Conservation (phyloP, 345 rosid genomes). For the Luvunga scandens region DNA sequence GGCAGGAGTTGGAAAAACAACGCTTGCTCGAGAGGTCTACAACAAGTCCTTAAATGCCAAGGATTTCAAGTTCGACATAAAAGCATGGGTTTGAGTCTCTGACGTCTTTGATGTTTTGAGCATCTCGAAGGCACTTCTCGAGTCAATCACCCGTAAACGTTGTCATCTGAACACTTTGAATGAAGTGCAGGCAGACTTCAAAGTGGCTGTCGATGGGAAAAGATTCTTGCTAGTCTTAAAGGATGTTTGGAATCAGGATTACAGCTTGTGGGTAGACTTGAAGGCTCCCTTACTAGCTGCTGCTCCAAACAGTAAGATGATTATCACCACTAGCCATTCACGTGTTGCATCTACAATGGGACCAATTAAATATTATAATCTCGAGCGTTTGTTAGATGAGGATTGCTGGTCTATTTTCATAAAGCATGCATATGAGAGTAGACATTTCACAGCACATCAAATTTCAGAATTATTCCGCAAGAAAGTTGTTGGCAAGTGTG, state of each 20-base stretch:
- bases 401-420: too few relatives aligned
- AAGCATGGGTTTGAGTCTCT: conserved; percentile 1
- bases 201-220: neutral
- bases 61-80: neutral
- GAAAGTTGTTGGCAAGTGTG: conserved; percentile 8
- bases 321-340: neutral
- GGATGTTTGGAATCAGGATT: conserved; percentile 5
- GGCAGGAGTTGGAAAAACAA: conserved; percentile 2
- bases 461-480: neutral
- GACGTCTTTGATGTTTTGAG: neutral
- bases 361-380: too few relatives aligned
- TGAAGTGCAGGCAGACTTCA: neutral
- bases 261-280: neutral
- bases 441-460: neutral
- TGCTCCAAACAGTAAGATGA: neutral
- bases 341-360: too few relatives aligned
- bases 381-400: too few relatives aligned
- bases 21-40: neutral
- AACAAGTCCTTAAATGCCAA: neutral
- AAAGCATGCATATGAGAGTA: conserved; percentile 1
- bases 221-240: neutral
- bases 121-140: neutral
- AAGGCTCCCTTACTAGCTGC: neutral
- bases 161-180: neutral
- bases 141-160: neutral